phyloP scores from a whole-genome alignment of 2,329 filamentous ascomycete genomes.

The Thielaviopsis euricoi region DNA sequence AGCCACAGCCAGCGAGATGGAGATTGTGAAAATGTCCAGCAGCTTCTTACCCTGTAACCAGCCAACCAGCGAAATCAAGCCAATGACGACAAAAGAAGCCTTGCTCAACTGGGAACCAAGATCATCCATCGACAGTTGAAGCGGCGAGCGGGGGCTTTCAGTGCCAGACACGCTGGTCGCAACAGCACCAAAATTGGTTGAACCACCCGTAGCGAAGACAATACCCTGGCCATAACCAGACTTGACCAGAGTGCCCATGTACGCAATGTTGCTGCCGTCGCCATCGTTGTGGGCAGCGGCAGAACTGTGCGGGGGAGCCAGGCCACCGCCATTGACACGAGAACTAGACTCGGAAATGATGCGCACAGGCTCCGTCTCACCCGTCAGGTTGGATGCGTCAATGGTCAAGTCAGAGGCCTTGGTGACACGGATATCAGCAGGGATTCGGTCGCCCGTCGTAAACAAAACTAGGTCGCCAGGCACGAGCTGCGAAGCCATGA shows the following conservation, averaged over 20 bases:
- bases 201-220: slow-evolving; percentile 87
- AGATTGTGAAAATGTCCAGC: slow-evolving; percentile 93
- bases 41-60: slow-evolving; percentile 77
- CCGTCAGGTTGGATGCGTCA: slow-evolving; percentile 91
- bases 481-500: slow-evolving; percentile 75
- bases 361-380: slow-evolving; percentile 83
- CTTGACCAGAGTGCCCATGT: slow-evolving; percentile 93
- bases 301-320: slow-evolving; percentile 14
- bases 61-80: slow-evolving; percentile 78
- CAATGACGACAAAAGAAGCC: slow-evolving; percentile 89
- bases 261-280: slow-evolving; percentile 79
- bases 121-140: slow-evolving; percentile 95
- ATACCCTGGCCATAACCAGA: slow-evolving; percentile 91
- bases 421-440: slow-evolving; percentile 88
- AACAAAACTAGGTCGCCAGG: slow-evolving; percentile 88
- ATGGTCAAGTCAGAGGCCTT: slow-evolving; percentile 80
- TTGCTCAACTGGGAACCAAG: slow-evolving; percentile 92
- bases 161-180: slow-evolving; percentile 88
- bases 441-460: slow-evolving; percentile 88
- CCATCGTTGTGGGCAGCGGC: slow-evolving; percentile 26
- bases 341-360: slow-evolving; percentile 49
- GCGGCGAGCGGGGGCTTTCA: slow-evolving; percentile 81
- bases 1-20: slow-evolving; percentile 87
- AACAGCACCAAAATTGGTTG: slow-evolving; percentile 92
- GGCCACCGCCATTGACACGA: slow-evolving; percentile 3